Evolutionary conservation across 2,329 filamentous ascomycete genomes (phyloP).

Genomic region (Diaporthe destruens): DNA sequence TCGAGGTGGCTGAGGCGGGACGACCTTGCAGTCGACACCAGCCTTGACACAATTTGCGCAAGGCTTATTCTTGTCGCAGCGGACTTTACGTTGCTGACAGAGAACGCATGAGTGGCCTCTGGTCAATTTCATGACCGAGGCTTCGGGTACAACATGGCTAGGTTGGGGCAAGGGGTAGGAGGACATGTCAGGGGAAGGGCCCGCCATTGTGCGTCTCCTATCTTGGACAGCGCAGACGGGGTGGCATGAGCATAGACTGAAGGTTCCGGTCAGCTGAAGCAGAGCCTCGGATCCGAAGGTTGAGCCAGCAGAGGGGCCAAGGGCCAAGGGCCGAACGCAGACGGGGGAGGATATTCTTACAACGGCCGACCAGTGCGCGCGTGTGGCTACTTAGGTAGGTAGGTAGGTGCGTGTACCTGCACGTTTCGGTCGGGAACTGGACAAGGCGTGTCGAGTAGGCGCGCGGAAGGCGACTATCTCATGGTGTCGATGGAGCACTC

Average conservation of each 20-base stretch:
- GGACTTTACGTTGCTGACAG: conserved; percentile 82
- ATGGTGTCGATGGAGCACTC: conserved; percentile 10
- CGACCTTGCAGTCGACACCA: conserved; percentile 70
- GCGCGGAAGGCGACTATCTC: conserved; percentile 35
- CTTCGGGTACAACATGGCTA: conserved; percentile 49
- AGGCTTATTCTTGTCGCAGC: conserved; percentile 79
- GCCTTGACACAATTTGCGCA: conserved; percentile 77
- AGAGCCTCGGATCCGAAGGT: conserved; percentile 42
- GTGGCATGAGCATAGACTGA: conserved; percentile 23
- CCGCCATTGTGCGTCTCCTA: conserved; percentile 40
- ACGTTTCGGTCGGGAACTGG: conserved; percentile 23
- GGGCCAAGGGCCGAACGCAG: conserved; percentile 23
- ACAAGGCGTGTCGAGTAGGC: conserved; percentile 34
- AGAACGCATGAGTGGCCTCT: conserved; percentile 75
- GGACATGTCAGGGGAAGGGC: conserved; percentile 37
- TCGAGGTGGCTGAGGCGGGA: conserved; percentile 68
- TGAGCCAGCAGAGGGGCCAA: conserved; percentile 24
- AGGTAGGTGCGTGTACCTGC: conserved; percentile 32
- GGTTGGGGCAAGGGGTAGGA: conserved; percentile 47
- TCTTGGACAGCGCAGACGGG: conserved; percentile 28
- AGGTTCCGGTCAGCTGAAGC: conserved; percentile 35
- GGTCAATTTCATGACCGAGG: conserved; percentile 64
- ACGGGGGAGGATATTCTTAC: conserved; percentile 28
- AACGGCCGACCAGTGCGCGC: conserved; percentile 8
- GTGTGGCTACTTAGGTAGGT: too few species aligned